Evolutionary conservation across 345 rosid genomes (phyloP).

Genomic region (Aurinia saxatilis): DNA sequence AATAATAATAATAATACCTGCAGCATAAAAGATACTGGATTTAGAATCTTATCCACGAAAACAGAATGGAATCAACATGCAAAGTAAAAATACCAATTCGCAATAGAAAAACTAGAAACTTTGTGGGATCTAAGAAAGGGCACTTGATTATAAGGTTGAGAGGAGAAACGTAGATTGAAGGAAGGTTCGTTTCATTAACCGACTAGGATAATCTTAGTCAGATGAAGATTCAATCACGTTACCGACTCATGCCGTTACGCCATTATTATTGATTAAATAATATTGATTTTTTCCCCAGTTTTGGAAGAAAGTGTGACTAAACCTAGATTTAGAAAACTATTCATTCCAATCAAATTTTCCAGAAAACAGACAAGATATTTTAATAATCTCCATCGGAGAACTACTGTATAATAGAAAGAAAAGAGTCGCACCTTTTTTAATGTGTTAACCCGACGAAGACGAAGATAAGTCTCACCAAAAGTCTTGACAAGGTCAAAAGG

Average conservation of each 20-base stretch:
- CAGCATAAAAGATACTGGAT: neutral
- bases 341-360: too few species aligned
- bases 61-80: neutral
- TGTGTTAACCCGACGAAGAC: neutral
- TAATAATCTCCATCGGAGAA: too few species aligned
- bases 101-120: neutral
- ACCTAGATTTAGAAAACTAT: too few species aligned
- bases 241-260: slow-evolving; percentile 20
- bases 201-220: too few species aligned
- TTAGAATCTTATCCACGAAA: slow-evolving; percentile 7
- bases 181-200: neutral
- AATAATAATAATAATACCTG: slow-evolving; percentile 9
- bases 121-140: neutral
- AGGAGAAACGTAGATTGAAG: neutral
- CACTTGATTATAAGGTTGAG: too few species aligned
- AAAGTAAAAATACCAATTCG: slow-evolving; percentile 1
- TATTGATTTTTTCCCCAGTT: too few species aligned
- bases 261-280: neutral
- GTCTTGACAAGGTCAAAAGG: neutral
- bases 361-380: neutral
- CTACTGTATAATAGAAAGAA: too few species aligned
- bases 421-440: neutral
- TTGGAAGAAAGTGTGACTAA: too few species aligned
- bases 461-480: too few species aligned
- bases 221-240: slow-evolving; percentile 25